A percentile compares a stretch with the other conserved stretches of the same genome.
Evolutionary conservation across 805 yeast genomes (phyloP).

Genomic region (Cyberlindnera sargentensis): DNA sequence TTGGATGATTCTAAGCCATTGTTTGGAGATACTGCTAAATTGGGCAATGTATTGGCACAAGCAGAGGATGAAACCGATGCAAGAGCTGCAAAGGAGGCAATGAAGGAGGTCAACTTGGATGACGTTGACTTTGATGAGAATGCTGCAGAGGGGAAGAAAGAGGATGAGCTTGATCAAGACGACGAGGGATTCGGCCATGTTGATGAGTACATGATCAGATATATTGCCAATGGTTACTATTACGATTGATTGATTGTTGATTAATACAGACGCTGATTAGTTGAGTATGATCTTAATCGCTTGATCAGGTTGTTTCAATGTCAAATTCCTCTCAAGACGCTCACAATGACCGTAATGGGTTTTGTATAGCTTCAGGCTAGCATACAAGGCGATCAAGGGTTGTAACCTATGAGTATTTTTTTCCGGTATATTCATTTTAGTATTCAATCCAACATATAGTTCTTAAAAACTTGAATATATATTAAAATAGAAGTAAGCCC

Average conservation of each 20-base stretch:
- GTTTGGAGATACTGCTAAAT: conserved; percentile 30
- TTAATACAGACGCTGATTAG: no score
- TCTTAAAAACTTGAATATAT: no score
- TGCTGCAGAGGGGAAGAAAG: conserved; percentile 33
- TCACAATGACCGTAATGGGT: no score
- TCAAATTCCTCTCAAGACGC: no score
- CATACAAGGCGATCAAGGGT: no score
- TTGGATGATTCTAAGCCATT: conserved; percentile 26
- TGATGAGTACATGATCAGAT: conserved; percentile 94
- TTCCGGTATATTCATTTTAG: no score
- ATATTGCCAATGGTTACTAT: conserved; percentile 77
- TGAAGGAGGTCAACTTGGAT: conserved; percentile 80
- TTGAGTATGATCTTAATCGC: no score
- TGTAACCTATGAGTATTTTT: no score
- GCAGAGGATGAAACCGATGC: conserved; percentile 95
- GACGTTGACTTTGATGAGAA: conserved; percentile 61
- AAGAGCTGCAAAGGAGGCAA: conserved; percentile 82
- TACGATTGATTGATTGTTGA: conserved; percentile 26
- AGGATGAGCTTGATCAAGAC: conserved; percentile 22
- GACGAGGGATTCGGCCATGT: conserved; percentile 64
- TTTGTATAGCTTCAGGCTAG: no score
- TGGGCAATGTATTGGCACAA: conserved; percentile 67
- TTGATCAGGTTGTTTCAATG: no score
- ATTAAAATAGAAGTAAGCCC: no score
- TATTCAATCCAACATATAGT: no score